Conservation (phyloP, 306 rosid genomes). For the Trichosanthes cucumerina region DNA sequence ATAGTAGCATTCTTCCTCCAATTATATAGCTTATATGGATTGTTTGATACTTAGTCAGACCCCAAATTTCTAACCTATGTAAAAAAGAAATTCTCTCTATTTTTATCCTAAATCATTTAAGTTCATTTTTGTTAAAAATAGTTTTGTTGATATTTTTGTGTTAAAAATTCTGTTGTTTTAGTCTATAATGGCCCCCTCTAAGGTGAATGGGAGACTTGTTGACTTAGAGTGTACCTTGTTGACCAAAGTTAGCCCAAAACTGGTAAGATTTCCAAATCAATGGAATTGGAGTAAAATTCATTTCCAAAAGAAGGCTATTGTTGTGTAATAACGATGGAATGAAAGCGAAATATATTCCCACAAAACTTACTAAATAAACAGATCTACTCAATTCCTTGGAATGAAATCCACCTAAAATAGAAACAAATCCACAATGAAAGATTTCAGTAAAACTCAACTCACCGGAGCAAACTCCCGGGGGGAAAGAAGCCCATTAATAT, state of each 20-base stretch:
- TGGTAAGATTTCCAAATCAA: background rate
- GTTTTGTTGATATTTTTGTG: too few relatives aligned
- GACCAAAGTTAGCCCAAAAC: background rate
- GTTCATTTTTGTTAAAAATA: too few relatives aligned
- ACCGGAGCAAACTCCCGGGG: conserved; percentile 1
- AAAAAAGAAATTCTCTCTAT: too few relatives aligned
- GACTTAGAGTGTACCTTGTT: too few relatives aligned
- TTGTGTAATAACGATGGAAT: background rate
- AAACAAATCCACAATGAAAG: background rate
- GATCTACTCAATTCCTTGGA: background rate
- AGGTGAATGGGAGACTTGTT: too few relatives aligned
- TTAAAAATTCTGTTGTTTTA: too few relatives aligned
- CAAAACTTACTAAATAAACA: background rate
- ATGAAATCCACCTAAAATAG: background rate
- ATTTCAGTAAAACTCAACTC: background rate
- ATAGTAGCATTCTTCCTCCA: too few relatives aligned
- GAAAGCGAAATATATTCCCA: background rate
- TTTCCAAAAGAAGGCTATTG: background rate
- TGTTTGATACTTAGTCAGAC: too few relatives aligned
- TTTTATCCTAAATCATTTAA: too few relatives aligned
- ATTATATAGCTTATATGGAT: too few relatives aligned
- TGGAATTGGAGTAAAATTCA: background rate
- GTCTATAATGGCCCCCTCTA: too few relatives aligned
- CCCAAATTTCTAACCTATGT: too few relatives aligned
- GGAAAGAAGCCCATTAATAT: background rate